Base-by-base conservation (phyloP, 805 yeast genomes). In the Yarrowia alimentaria region DNA sequence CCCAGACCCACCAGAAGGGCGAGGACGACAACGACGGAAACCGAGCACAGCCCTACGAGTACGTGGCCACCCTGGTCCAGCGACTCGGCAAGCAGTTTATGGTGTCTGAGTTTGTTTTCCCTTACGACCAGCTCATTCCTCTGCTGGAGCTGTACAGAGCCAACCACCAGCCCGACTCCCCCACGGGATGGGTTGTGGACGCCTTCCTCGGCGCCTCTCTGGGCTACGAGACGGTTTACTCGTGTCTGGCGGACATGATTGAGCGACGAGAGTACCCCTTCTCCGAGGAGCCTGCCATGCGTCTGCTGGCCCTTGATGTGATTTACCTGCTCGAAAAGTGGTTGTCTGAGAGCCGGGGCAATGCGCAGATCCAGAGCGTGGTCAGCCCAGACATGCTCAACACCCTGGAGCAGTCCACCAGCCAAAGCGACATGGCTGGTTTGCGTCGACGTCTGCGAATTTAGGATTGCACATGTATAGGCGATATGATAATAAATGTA, bases 51-150 rank as follows among this genome's bases (percentile, higher is more conserved):
- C 60, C 71, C 57, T 62, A 66, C 60, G 59, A 73, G 62, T 58
- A 62, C 30, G 60, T 75, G 9, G 65, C 74, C 3, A 57, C 64
- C 20, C 65, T 72, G 7, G 68, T 69, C 14, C 61, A 47, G 49
- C 71, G 35, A 58, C 70, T 83, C 48, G 96, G 95, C 0, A 71
- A 77, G 53, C 78, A 77, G 61, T 71, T 88, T 43, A 72, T 78
- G 49, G 76, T 77, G 18, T 79, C 85, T 32, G 95, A 88, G 58
- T 74, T 79, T 60, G 84, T 89, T 3, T 88, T 90, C 70, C 95
- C 96, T 14, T 73, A 85, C 6, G 78, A 78, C 56, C 81, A 79
- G 52, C 70, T 90, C 38, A 71, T 87, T 57, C 83, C 85, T 53
- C 70, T 83, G 54, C 68, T 86, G 38, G 73, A 82, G 57, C 77